Evolutionary conservation across 2,329 filamentous ascomycete species (phyloP).

Genomic region (Tolypocladium tundrense): DNA sequence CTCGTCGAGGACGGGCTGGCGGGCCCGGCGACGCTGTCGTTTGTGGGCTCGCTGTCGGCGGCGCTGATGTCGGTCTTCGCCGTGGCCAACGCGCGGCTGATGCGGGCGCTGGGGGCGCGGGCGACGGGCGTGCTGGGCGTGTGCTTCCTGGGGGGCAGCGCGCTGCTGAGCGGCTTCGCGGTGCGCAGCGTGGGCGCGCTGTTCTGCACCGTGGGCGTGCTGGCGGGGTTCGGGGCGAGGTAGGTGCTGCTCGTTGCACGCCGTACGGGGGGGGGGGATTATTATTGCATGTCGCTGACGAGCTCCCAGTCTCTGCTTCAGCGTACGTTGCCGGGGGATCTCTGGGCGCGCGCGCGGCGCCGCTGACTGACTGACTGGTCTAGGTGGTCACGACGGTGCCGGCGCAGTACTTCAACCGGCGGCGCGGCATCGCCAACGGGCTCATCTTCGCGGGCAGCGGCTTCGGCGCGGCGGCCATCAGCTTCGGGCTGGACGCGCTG

Average conservation of each 20-base stretch:
- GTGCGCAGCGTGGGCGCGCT: slow-evolving; percentile 5
- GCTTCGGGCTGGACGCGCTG: background rate
- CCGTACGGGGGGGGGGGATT: too few relatives aligned
- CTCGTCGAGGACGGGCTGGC: slow-evolving; percentile 38
- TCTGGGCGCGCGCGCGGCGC: background rate
- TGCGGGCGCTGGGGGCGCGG: slow-evolving; percentile 37
- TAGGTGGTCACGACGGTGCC: background rate
- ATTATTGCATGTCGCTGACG: background rate
- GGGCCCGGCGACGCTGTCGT: slow-evolving; percentile 42
- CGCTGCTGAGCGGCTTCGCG: slow-evolving; percentile 31
- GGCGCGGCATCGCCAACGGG: background rate
- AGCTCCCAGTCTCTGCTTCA: background rate
- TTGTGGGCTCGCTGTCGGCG: slow-evolving; percentile 44
- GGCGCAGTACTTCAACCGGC: background rate
- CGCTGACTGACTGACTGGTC: background rate
- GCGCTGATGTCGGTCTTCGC: slow-evolving; percentile 41
- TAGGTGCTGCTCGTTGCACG: background rate
- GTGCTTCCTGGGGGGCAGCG: slow-evolving; percentile 35
- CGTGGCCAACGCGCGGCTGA: slow-evolving; percentile 39
- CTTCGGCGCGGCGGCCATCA: background rate
- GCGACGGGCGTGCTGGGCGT: slow-evolving; percentile 37
- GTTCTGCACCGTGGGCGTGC: background rate
- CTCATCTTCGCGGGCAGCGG: background rate
- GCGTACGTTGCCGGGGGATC: background rate
- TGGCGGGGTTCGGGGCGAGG: background rate